Evolutionary conservation across 306 rosid genomes (phyloP).

Genomic region (Sindora glabra): DNA sequence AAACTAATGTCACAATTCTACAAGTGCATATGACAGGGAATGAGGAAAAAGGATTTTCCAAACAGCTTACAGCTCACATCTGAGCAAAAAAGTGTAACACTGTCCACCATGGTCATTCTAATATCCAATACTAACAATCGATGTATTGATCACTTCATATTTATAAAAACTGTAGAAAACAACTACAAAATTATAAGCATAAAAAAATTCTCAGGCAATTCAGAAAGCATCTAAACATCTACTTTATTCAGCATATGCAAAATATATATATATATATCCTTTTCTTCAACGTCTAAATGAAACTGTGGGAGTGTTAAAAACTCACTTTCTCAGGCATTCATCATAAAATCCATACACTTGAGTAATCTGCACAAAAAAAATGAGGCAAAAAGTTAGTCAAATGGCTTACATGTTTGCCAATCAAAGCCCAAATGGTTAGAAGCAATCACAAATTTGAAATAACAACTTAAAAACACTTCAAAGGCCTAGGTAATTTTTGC

Average conservation of each 20-base stretch:
- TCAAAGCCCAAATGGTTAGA: background rate
- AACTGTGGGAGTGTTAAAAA: slow-evolving; percentile 30
- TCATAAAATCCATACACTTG: slow-evolving; percentile 96
- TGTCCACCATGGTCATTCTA: too few relatives aligned
- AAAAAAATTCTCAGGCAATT: slow-evolving; percentile 1
- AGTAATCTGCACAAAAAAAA: slow-evolving; percentile 58
- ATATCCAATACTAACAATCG: too few relatives aligned
- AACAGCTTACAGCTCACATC: background rate
- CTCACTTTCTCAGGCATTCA: slow-evolving; percentile 91
- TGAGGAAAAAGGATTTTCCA: background rate
- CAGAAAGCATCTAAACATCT: slow-evolving; percentile 1
- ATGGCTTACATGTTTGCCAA: slow-evolving; percentile 1
- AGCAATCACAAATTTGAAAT: background rate
- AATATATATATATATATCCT: too few relatives aligned
- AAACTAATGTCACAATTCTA: background rate
- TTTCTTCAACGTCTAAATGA: slow-evolving; percentile 10
- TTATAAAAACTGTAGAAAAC: background rate
- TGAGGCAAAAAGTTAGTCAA: slow-evolving; percentile 10
- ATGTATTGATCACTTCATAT: too few relatives aligned
- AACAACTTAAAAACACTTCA: background rate
- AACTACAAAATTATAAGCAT: background rate
- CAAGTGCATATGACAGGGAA: background rate
- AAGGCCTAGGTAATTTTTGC: background rate
- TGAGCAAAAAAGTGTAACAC: background rate
- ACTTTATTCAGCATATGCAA: too few relatives aligned